Evolutionary conservation across 1,284 basidiomycete genomes (phyloP).

Genomic region (Heterobasidion parviporum): DNA sequence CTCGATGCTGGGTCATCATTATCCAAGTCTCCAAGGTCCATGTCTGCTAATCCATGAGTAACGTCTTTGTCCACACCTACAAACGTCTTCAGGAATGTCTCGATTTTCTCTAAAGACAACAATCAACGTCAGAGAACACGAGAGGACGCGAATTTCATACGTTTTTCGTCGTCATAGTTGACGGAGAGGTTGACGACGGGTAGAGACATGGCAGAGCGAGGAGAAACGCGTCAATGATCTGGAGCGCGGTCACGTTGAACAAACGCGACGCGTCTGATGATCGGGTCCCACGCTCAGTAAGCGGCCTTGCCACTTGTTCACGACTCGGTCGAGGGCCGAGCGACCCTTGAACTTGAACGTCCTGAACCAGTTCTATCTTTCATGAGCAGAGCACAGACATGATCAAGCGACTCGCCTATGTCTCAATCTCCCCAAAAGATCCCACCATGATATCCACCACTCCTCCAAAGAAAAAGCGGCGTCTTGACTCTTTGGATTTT

Average conservation of each 20-base stretch:
- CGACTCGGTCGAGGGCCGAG: too few species aligned
- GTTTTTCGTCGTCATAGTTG: slow-evolving; percentile 40
- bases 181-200: slow-evolving; percentile 41
- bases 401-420: neutral
- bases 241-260: slow-evolving; percentile 8
- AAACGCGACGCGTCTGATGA: neutral
- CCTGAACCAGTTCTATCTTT: too few species aligned
- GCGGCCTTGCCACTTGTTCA: too few species aligned
- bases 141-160: slow-evolving; percentile 12
- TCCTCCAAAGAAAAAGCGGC: neutral
- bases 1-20: slow-evolving; percentile 27
- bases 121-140: slow-evolving; percentile 7
- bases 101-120: slow-evolving; percentile 50
- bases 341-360: too few species aligned
- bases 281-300: neutral
- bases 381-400: neutral
- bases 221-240: slow-evolving; percentile 14
- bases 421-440: neutral
- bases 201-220: slow-evolving; percentile 32
- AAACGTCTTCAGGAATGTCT: slow-evolving; percentile 61
- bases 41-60: slow-evolving; percentile 58
- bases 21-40: slow-evolving; percentile 55
- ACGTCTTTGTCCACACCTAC: slow-evolving; percentile 62
- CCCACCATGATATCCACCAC: too few species aligned
- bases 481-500: neutral